phyloP scores from a whole-genome alignment of 1,284 basidiomycete genomes.

The Fomitiporia mediterranea region DNA sequence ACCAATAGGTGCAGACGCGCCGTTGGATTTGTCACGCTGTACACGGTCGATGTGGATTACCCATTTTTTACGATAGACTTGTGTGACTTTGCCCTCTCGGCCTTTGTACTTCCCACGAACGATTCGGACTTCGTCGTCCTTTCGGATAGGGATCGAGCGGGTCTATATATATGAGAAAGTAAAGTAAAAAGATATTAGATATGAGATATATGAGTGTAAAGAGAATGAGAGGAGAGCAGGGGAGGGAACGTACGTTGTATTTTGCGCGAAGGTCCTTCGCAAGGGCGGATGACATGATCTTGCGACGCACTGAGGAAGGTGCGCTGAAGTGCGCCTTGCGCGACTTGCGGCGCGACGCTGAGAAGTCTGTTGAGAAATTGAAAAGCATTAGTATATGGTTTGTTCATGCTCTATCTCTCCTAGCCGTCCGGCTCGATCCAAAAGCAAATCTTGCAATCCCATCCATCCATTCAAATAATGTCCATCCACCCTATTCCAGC shows the following conservation, averaged over 20 bases:
- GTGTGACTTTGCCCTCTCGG: slow-evolving; percentile 95
- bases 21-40: slow-evolving; percentile 96
- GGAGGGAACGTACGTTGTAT: slow-evolving; percentile 71
- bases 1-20: slow-evolving; percentile 89
- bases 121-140: slow-evolving; percentile 98
- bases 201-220: not conserved
- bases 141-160: slow-evolving; percentile 93
- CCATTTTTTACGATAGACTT: slow-evolving; percentile 99
- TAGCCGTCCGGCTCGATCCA: not conserved
- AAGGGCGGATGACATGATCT: slow-evolving; percentile 96
- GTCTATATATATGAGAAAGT: slow-evolving; percentile 42
- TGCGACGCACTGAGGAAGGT: slow-evolving; percentile 89
- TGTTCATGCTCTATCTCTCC: not conserved
- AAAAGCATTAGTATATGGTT: not conserved
- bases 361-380: slow-evolving; percentile 10
- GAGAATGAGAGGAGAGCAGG: not conserved
- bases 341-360: slow-evolving; percentile 88
- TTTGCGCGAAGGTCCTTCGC: slow-evolving; percentile 93
- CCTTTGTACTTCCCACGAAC: slow-evolving; percentile 97
- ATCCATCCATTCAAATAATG: not conserved
- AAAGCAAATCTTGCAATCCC: not conserved
- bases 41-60: slow-evolving; percentile 99
- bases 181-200: not conserved
- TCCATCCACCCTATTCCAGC: slow-evolving; percentile 1
- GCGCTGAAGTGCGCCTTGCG: slow-evolving; percentile 96